A percentile compares a stretch with the other conserved stretches of the same genome.
Conservation (phyloP, 2,329 filamentous ascomycete genomes). For the Aureobasidium pullulans region DNA sequence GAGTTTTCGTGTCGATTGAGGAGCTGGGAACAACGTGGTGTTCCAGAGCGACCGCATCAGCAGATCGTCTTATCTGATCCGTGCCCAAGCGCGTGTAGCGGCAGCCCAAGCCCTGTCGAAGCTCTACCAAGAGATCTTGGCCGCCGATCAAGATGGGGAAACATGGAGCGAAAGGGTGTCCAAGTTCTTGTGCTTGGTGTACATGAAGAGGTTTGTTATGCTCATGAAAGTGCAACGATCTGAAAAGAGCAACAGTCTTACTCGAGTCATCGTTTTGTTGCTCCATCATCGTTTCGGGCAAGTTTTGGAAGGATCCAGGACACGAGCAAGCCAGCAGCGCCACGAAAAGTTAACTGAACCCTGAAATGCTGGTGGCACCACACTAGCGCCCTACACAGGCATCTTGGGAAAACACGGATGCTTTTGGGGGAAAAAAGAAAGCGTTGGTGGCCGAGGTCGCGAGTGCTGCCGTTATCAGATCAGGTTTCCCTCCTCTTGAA, state of each 20-base stretch:
- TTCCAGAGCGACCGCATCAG: not conserved
- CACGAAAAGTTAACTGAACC: not conserved
- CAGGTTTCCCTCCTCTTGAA: conserved; percentile 14
- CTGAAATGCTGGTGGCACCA: not conserved
- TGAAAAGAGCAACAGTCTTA: not conserved
- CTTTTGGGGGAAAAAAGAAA: not conserved
- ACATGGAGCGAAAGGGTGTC: not conserved
- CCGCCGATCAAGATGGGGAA: not conserved
- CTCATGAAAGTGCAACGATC: not conserved
- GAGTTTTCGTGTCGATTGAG: not conserved
- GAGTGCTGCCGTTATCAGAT: conserved; percentile 17
- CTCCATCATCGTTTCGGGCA: not conserved
- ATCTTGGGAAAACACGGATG: not conserved
- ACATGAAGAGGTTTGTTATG: too few species aligned
- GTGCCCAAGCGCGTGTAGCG: not conserved
- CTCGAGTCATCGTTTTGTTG: not conserved
- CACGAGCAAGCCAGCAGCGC: not conserved
- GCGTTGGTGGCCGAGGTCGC: conserved; percentile 9
- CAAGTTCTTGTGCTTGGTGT: not conserved
- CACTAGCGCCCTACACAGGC: not conserved
- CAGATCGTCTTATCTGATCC: conserved; percentile 6
- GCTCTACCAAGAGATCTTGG: conserved; percentile 1
- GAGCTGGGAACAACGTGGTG: not conserved
- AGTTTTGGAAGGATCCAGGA: not conserved
- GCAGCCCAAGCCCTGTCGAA: conserved; percentile 1